phyloP scores from a whole-genome alignment of 257 asterid genomes.

The Apocynum venetum region DNA sequence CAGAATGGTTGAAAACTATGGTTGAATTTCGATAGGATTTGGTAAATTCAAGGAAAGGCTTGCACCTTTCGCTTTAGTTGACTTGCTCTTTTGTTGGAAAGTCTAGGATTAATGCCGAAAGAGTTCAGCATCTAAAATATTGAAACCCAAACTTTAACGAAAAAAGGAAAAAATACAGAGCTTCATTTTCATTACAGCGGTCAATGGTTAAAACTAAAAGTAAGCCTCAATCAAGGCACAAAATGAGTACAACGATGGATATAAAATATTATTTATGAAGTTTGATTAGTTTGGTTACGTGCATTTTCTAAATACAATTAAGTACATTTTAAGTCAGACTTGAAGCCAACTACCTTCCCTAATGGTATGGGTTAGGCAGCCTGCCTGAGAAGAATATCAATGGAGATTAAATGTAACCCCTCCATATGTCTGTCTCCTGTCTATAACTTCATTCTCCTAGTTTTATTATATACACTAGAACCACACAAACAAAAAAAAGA shows the following conservation, averaged over 20 bases:
- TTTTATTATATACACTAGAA: neutral
- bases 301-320: neutral
- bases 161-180: neutral
- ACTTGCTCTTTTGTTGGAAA: conserved; percentile 11
- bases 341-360: neutral
- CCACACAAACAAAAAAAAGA: neutral
- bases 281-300: neutral
- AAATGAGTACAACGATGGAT: neutral
- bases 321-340: neutral
- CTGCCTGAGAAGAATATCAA: neutral
- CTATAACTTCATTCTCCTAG: too few relatives aligned
- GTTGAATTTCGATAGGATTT: conserved; percentile 23
- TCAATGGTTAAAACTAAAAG: neutral
- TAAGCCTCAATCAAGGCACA: conserved; percentile 39
- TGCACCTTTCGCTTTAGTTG: conserved; percentile 14
- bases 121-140: neutral
- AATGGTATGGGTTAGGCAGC: neutral
- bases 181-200: conserved; percentile 7
- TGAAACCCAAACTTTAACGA: too few relatives aligned
- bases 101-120: neutral
- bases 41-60: conserved; percentile 17
- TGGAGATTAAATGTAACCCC: neutral
- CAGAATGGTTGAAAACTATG: conserved; percentile 19
- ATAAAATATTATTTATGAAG: neutral
- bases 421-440: neutral